These are phyloP conservation scores for Starmerella stellata DNA, from an alignment of 805 yeast genomes.

Conservation along the genomic window DNA sequence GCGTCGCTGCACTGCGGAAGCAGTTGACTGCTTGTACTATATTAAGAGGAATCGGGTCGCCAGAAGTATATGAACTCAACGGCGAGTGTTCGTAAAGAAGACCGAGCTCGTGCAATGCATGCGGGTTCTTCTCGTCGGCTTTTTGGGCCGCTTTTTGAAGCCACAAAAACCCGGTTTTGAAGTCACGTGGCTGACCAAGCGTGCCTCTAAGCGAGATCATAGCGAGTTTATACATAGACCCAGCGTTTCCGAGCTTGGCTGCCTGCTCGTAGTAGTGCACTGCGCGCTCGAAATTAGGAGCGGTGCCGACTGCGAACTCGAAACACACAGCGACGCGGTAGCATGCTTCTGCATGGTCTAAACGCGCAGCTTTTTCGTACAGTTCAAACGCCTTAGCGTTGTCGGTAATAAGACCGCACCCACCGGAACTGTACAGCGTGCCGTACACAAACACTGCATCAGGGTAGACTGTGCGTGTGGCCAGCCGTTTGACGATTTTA, in stretches of 20 bases:
- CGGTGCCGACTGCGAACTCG: slow-evolving; percentile 45
- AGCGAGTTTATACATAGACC: slow-evolving; percentile 61
- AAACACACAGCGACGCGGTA: slow-evolving; percentile 54
- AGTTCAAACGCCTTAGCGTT: slow-evolving; percentile 42
- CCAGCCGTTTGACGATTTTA: slow-evolving; percentile 40
- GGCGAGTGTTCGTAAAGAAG: slow-evolving; percentile 33
- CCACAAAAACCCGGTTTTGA: slow-evolving; percentile 34
- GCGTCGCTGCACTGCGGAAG: slow-evolving; percentile 34
- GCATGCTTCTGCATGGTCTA: slow-evolving; percentile 40
- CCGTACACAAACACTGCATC: slow-evolving; percentile 45
- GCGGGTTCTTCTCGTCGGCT: slow-evolving; percentile 32
- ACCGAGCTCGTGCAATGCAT: slow-evolving; percentile 42
- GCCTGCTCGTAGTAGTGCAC: slow-evolving; percentile 39
- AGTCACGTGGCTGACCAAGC: slow-evolving; percentile 25
- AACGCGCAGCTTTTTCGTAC: slow-evolving; percentile 41
- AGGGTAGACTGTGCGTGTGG: slow-evolving; percentile 28
- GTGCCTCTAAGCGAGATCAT: slow-evolving; percentile 39
- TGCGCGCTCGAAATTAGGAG: slow-evolving; percentile 30
- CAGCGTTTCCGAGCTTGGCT: slow-evolving; percentile 41
- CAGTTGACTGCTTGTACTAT: slow-evolving; percentile 32
- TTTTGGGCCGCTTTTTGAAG: slow-evolving; percentile 31
- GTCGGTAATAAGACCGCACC: slow-evolving; percentile 35
- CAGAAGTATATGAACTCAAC: slow-evolving; percentile 28
- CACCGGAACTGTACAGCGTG: slow-evolving; percentile 37
- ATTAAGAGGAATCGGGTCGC: slow-evolving; percentile 19